A percentile compares a stretch with the other conserved stretches of the same genome.
Conservation (phyloP, 163 green algal genomes). For the Scenedesmus sp. region DNA sequence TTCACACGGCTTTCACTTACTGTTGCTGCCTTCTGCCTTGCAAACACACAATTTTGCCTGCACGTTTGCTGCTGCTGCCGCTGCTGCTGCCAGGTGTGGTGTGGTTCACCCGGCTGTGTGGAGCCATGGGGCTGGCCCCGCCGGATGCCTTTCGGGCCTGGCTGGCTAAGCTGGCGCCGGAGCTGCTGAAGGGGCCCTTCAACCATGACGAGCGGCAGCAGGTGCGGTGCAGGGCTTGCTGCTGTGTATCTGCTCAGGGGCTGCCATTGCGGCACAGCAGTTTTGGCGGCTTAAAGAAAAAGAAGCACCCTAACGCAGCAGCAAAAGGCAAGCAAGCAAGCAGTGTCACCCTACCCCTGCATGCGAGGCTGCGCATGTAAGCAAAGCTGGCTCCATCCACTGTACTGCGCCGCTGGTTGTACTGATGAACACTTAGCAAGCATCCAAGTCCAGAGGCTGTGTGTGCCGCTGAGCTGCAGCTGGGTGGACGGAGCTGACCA, state of each 20-base stretch:
- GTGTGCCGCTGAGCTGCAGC: too few species aligned
- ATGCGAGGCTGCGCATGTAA: too few species aligned
- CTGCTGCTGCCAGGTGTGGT: constrained; percentile 48
- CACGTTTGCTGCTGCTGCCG: background rate
- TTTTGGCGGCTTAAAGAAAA: too few species aligned
- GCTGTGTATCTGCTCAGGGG: background rate
- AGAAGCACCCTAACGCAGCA: too few species aligned
- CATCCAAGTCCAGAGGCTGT: background rate
- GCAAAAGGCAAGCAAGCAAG: too few species aligned
- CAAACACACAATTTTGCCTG: too few species aligned
- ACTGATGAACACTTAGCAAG: background rate
- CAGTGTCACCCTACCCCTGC: too few species aligned
- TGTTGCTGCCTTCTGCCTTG: background rate
- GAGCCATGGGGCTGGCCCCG: constrained; percentile 51
- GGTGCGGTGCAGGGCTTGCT: constrained; percentile 63
- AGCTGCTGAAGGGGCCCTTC: constrained; percentile 83
- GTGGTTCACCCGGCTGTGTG: constrained; percentile 69
- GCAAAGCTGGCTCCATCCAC: too few species aligned
- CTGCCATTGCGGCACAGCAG: background rate
- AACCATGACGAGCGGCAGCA: constrained; percentile 76
- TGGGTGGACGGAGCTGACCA: too few species aligned
- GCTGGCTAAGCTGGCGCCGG: constrained; percentile 52
- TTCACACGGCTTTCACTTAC: too few species aligned
- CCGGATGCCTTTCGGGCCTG: constrained; percentile 55
- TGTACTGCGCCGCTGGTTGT: background rate